These are phyloP conservation scores for Chaetomiaceae sp. DNA, from an alignment of 2,329 filamentous ascomycete species.

Conservation along the genomic window DNA sequence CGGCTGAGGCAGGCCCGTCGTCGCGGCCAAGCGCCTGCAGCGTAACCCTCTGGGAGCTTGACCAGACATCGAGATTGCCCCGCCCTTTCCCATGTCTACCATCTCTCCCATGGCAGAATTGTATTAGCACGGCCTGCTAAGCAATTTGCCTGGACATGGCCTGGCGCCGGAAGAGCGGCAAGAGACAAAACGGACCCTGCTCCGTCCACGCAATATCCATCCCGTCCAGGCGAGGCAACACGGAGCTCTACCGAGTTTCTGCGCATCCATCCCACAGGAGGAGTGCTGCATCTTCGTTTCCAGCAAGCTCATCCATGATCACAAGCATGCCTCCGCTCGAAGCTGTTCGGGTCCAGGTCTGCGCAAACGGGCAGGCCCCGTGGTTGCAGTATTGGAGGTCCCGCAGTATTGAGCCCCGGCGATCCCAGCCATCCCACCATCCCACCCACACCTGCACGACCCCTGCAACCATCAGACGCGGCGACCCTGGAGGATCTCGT, in stretches of 20 bases:
- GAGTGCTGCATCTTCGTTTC: not conserved
- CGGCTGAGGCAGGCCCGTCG: conserved; percentile 18
- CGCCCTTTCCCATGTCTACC: conserved; percentile 10
- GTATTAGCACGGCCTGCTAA: conserved; percentile 11
- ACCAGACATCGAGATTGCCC: conserved; percentile 14
- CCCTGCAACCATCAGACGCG: conserved; percentile 11
- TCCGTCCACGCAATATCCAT: conserved; percentile 19
- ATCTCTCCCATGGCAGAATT: not conserved
- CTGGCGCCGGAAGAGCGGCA: conserved; percentile 3
- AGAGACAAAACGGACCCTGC: not conserved
- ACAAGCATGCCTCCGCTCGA: not conserved
- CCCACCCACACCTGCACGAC: conserved; percentile 6
- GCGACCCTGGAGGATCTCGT: conserved; percentile 5
- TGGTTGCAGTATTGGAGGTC: conserved; percentile 21
- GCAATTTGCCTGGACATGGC: conserved; percentile 8
- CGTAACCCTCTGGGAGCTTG: conserved; percentile 12
- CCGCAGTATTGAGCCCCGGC: conserved; percentile 21
- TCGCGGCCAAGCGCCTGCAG: conserved; percentile 23
- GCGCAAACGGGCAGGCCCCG: not conserved
- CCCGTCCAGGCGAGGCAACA: conserved; percentile 12
- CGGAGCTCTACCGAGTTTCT: not conserved
- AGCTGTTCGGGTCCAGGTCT: not conserved
- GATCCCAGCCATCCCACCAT: conserved; percentile 12
- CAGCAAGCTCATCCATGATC: conserved; percentile 1
- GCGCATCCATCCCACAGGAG: not conserved